phyloP scores from a whole-genome alignment of 2,329 filamentous ascomycete species.

The Cladosporium sp. region DNA sequence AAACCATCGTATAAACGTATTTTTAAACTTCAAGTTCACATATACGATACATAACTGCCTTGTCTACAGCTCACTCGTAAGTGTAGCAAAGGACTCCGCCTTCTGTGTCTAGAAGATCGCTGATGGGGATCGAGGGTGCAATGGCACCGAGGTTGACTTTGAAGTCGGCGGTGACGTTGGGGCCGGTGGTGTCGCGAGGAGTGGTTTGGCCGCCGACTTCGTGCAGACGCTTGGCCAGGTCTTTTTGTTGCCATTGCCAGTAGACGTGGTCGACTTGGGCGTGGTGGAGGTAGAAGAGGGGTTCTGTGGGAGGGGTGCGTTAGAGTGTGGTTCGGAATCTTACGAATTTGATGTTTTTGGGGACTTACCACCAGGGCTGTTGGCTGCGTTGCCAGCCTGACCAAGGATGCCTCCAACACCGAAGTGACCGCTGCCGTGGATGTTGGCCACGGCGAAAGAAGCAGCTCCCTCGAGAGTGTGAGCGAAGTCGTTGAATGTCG shows the following conservation, averaged over 20 bases:
- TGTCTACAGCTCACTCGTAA: conserved; percentile 21
- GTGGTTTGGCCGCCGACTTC: conserved; percentile 21
- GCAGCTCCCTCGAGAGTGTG: conserved; percentile 26
- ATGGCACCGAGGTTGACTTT: conserved; percentile 27
- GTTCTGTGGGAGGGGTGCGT: conserved; percentile 22
- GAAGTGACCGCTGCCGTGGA: conserved; percentile 31
- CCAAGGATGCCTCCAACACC: conserved; percentile 28
- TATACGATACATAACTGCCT: too few species aligned
- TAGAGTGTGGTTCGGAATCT: too few species aligned
- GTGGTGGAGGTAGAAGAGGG: conserved; percentile 35
- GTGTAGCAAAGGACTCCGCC: conserved; percentile 29
- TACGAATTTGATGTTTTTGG: too few species aligned
- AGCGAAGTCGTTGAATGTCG: conserved; percentile 26
- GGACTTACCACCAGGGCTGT: conserved; percentile 27
- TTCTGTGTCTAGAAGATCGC: conserved; percentile 29
- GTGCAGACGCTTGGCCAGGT: conserved; percentile 20
- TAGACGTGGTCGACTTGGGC: conserved; percentile 31
- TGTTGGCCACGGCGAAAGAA: conserved; percentile 5
- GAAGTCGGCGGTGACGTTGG: conserved; percentile 23
- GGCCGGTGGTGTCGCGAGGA: not conserved
- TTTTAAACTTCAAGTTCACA: too few species aligned
- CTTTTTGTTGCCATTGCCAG: conserved; percentile 31
- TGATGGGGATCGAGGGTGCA: conserved; percentile 25
- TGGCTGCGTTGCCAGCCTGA: conserved; percentile 29
- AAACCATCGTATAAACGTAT: too few species aligned